phyloP scores from a whole-genome alignment of 768 basidiomycete species.

The Amanita pallidorosea region DNA sequence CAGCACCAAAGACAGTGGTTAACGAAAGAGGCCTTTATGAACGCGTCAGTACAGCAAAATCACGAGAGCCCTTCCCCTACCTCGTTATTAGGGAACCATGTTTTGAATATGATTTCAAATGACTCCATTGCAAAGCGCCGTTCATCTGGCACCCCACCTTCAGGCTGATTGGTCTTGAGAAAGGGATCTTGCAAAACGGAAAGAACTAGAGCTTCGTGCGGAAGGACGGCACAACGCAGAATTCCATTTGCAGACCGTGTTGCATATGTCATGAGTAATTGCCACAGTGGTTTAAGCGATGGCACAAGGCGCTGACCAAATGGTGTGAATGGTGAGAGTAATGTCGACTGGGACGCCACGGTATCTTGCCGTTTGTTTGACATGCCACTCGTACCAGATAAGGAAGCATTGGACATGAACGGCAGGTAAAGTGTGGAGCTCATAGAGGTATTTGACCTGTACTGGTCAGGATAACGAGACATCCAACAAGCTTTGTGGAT shows the following conservation, averaged over 20 bases:
- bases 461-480: conserved; percentile 34
- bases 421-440: conserved; percentile 29
- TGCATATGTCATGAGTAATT: conserved; percentile 34
- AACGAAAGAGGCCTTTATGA: conserved; percentile 28
- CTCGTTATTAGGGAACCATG: conserved; percentile 49
- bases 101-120: conserved; percentile 46
- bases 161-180: conserved; percentile 23
- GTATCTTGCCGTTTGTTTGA: conserved; percentile 20
- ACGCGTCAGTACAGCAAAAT: not conserved
- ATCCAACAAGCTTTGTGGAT: conserved; percentile 44
- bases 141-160: conserved; percentile 35
- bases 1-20: conserved; percentile 67
- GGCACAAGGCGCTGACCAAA: conserved; percentile 17
- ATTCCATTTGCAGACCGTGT: conserved; percentile 18
- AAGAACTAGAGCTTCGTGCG: conserved; percentile 48
- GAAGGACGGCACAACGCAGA: conserved; percentile 25
- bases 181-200: conserved; percentile 52
- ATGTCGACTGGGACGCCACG: conserved; percentile 25
- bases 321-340: conserved; percentile 25
- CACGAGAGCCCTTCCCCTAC: conserved; percentile 21
- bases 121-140: conserved; percentile 44
- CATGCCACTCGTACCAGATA: conserved; percentile 8
- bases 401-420: conserved; percentile 29
- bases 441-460: conserved; percentile 14
- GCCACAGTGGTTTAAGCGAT: conserved; percentile 32